A percentile compares a stretch with the other conserved stretches of the same genome.
Conservation (phyloP, 371 early-diverging fungal genomes). For the Mucor velutinosus region DNA sequence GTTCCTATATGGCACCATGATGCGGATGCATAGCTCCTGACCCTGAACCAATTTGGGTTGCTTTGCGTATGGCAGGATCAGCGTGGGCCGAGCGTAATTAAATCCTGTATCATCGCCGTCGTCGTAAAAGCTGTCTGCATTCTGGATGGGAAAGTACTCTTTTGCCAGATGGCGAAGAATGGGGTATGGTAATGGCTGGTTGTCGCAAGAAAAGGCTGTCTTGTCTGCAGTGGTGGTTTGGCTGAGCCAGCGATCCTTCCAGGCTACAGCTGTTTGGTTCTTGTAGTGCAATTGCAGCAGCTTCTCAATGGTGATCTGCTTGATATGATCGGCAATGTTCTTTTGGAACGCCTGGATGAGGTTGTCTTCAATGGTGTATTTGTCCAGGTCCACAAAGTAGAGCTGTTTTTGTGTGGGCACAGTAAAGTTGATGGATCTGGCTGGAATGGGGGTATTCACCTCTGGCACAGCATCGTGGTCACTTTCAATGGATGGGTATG, state of each 20-base stretch:
- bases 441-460: background rate
- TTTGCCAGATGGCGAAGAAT: conserved; percentile 20
- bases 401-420: conserved; percentile 6
- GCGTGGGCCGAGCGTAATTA: conserved; percentile 11
- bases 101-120: conserved; percentile 1
- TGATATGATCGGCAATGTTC: background rate
- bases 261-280: background rate
- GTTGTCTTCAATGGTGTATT: conserved; percentile 26
- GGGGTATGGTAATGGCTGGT: conserved; percentile 28
- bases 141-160: conserved; percentile 17
- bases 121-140: conserved; percentile 18
- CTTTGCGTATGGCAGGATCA: conserved; percentile 20
- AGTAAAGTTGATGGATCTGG: conserved; percentile 9
- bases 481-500: background rate
- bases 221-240: background rate
- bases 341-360: conserved; percentile 1
- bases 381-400: conserved; percentile 19
- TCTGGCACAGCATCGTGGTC: background rate
- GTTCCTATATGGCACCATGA: conserved; percentile 25
- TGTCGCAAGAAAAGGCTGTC: conserved; percentile 14
- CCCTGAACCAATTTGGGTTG: conserved; percentile 5
- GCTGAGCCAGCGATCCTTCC: conserved; percentile 18
- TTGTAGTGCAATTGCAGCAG: background rate
- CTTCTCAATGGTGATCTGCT: background rate
- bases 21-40: conserved; percentile 25